Evolutionary conservation across 1,284 basidiomycete species (phyloP).

Genomic region (Quambalaria eucalypti): DNA sequence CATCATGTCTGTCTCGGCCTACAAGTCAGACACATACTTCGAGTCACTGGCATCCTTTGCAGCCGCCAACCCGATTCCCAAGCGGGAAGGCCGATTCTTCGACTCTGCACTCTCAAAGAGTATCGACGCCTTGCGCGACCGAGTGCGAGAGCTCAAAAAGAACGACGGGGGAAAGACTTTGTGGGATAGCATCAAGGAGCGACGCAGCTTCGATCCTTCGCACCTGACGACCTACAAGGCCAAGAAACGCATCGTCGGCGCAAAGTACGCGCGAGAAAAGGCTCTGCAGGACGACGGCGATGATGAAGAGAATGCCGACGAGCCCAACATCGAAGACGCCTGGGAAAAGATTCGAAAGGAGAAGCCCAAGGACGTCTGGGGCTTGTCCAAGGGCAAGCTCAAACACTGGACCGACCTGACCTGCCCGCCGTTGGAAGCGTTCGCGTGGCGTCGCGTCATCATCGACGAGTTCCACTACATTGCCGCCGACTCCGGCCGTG

Average conservation of each 20-base stretch:
- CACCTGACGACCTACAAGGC: constrained; percentile 24
- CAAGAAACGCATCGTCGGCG: constrained; percentile 20
- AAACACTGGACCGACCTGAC: constrained; percentile 70
- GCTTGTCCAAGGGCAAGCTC: constrained; percentile 58
- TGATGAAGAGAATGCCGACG: constrained; percentile 52
- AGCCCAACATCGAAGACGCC: constrained; percentile 46
- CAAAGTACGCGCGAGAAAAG: constrained; percentile 15
- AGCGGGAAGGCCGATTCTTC: constrained; percentile 28
- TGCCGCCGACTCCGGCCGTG: constrained; percentile 56
- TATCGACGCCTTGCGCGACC: constrained; percentile 23
- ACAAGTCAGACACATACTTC: constrained; percentile 53
- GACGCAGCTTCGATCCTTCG: constrained; percentile 21
- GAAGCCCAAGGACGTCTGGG: constrained; percentile 54
- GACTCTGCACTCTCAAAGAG: constrained; percentile 25
- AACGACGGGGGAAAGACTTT: constrained; percentile 7
- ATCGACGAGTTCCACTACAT: constrained; percentile 94
- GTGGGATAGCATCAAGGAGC: constrained; percentile 9
- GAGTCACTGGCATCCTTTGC: constrained; percentile 24
- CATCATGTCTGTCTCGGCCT: constrained; percentile 74
- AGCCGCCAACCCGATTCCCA: constrained; percentile 24
- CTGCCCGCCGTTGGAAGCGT: constrained; percentile 77
- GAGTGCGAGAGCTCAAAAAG: constrained; percentile 17
- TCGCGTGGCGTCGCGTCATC: constrained; percentile 63
- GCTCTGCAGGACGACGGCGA: constrained; percentile 12
- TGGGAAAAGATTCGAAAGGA: constrained; percentile 13